A percentile compares a stretch with the other conserved stretches of the same genome.
phyloP scores from a whole-genome alignment of 495 filamentous ascomycete species.

The Amorphotheca resinae region DNA sequence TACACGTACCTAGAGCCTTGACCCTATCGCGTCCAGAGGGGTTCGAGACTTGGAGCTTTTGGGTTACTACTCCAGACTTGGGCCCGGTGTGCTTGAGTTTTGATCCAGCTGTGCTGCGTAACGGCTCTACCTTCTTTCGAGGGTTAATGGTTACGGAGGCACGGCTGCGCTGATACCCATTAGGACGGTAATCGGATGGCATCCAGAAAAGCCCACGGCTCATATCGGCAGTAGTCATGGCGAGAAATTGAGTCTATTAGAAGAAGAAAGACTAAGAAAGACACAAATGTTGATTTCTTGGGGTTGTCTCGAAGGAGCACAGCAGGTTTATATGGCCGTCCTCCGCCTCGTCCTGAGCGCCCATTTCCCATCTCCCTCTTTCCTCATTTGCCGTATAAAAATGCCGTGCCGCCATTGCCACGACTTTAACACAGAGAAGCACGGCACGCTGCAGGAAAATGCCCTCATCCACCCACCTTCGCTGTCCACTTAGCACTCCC shows the following conservation, averaged over 20 bases:
- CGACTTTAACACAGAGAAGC: not conserved
- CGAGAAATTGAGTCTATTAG: slow-evolving; percentile 4
- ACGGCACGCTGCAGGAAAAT: slow-evolving; percentile 2
- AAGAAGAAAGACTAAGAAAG: not conserved
- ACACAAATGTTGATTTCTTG: not conserved
- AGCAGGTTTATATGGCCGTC: not conserved
- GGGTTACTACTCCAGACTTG: not conserved
- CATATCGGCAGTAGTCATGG: slow-evolving; percentile 3
- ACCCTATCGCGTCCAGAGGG: not conserved
- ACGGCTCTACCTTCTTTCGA: not conserved
- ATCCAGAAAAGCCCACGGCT: not conserved
- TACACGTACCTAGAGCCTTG: not conserved
- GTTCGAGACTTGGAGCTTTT: not conserved
- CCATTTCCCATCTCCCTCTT: too few species aligned
- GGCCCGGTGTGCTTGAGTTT: not conserved
- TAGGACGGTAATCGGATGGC: not conserved
- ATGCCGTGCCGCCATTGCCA: slow-evolving; percentile 1
- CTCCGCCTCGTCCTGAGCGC: not conserved
- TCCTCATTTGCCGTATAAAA: slow-evolving; percentile 2
- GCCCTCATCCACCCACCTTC: not conserved
- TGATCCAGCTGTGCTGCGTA: not conserved
- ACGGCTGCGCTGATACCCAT: not conserved
- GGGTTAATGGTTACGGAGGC: not conserved
- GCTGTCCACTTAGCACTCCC: not conserved
- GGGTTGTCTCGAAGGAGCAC: not conserved